phyloP scores from a whole-genome alignment of 805 yeast genomes.

The Candida multigemmis region DNA sequence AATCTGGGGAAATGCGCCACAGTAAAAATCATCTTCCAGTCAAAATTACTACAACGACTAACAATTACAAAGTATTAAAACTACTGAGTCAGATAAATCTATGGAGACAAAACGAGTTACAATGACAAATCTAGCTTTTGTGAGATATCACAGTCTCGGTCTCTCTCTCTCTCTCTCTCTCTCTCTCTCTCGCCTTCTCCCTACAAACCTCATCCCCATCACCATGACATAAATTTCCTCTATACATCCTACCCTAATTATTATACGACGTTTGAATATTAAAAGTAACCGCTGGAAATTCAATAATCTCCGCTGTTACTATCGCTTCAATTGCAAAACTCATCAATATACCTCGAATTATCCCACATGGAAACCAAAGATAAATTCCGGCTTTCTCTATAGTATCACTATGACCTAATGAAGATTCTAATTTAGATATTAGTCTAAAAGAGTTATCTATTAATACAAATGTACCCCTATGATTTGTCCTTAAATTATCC shows the following conservation, averaged over 20 bases:
- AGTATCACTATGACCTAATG: constrained; percentile 35
- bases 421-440: constrained; percentile 41
- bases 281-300: constrained; percentile 63
- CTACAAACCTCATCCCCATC: no score
- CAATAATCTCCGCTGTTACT: constrained; percentile 55
- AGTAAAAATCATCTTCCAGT: no score
- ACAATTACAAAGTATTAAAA: no score
- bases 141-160: no score
- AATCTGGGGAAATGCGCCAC: no score
- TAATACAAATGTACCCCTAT: constrained; percentile 74
- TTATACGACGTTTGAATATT: constrained; percentile 51
- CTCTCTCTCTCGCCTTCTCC: no score
- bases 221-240: not conserved
- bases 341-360: constrained; percentile 62
- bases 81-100: no score
- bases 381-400: constrained; percentile 36
- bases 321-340: constrained; percentile 60
- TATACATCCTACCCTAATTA: constrained; percentile 9
- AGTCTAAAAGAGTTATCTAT: constrained; percentile 58
- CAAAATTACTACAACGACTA: no score
- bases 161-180: no score
- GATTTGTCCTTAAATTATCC: constrained; percentile 88
- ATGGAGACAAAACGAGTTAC: no score
- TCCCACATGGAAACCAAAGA: constrained; percentile 67
- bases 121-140: no score